These are phyloP conservation scores for Ruellia speciosa DNA, from an alignment of 305 asterid genomes.

Conservation along the genomic window DNA sequence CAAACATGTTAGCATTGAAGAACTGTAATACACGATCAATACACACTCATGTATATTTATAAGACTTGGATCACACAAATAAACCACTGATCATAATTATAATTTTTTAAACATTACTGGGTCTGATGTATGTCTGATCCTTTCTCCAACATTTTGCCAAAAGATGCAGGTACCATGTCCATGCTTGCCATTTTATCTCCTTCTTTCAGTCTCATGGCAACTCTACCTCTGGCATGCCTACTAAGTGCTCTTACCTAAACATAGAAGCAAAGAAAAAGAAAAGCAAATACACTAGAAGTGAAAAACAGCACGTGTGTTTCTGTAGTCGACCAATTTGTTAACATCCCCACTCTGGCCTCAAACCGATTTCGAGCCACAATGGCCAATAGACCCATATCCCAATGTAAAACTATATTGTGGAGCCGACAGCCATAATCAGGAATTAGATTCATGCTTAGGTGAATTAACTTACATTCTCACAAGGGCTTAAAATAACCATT, in stretches of 20 bases:
- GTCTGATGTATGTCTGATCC: slow-evolving; percentile 31
- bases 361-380: slow-evolving; percentile 18
- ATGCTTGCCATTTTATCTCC: slow-evolving; percentile 90
- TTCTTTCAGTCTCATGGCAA: slow-evolving; percentile 83
- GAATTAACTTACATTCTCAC: slow-evolving; percentile 55
- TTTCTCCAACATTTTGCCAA: slow-evolving; percentile 45
- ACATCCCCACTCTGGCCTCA: slow-evolving; percentile 14
- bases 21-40: neutral
- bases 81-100: neutral
- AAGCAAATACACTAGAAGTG: slow-evolving; percentile 1
- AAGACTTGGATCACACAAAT: neutral
- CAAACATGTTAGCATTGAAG: slow-evolving; percentile 10
- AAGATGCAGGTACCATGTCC: slow-evolving; percentile 81
- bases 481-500: slow-evolving; percentile 69
- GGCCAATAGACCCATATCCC: neutral
- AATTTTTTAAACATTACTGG: slow-evolving; percentile 28
- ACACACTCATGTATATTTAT: slow-evolving; percentile 7
- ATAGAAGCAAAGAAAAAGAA: slow-evolving; percentile 21
- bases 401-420: slow-evolving; percentile 10
- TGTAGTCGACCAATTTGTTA: no score
- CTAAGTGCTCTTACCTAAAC: slow-evolving; percentile 83
- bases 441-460: neutral
- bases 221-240: slow-evolving; percentile 84
- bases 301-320: slow-evolving; percentile 14
- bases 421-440: neutral